Base-by-base conservation (phyloP, 306 rosid genomes). In the Cucurbita pepo region DNA sequence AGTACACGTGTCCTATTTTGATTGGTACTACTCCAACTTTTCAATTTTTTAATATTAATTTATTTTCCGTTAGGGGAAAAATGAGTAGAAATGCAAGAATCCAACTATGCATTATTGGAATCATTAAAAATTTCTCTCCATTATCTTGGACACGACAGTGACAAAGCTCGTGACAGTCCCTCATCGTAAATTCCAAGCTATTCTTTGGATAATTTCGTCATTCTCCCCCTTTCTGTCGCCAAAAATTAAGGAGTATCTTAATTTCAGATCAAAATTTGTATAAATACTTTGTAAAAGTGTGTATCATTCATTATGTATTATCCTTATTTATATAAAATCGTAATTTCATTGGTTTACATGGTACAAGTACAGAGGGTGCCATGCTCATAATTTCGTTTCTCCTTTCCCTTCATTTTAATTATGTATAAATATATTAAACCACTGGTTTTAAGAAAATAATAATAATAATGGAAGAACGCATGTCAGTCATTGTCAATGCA, bases 161-260 rank as follows among this genome's bases (percentile, higher is more conserved):
- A 77, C 90, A 84, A 90, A 76, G 83, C 96, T 90, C 97, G 96
- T 92, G 97, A 88, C 61, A 71, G 58, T 85, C 88, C 87, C 84
- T 18, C 18, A 48, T 57, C 34, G 92, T 77, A 77, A 80, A 78
- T 82, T 47, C 59, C 36, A 13, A 12, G n/a, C 41, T 13, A 3
- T 3, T 1, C 22, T 3, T 19, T 72, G 79, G 80, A 54, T 47
- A 59, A 52, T 79, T 77, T 78, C 50, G 77, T 74, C 16, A 16
- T 57, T 58, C 0, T 0, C 16, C 8, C 21, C 19, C 7, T 18
- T 62, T 60, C 37, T 10, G 50, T 40, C 18, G 75, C n/a, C 62
- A 11, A 41, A 6, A 19, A 64, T 43, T 19, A 64, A 43, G 53
- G 53, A 43, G 19, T 21, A 43, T 41, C 8, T 5, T 41, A 64